Evolutionary conservation across 1,284 basidiomycete species (phyloP).

Genomic region (Ustilago trichophora): DNA sequence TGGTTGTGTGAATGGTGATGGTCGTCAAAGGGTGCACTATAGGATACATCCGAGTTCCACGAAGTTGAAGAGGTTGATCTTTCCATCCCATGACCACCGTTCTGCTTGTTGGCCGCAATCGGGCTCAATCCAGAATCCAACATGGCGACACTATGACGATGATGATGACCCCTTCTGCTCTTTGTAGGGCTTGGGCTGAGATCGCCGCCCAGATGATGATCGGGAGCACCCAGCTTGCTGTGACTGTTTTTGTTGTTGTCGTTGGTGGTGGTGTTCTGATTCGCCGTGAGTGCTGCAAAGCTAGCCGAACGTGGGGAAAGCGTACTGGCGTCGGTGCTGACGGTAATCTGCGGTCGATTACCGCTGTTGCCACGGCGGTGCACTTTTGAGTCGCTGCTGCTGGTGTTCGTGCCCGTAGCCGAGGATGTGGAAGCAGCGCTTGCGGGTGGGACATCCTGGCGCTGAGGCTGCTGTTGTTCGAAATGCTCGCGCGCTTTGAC

Average conservation of each 20-base stretch:
- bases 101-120: slow-evolving; percentile 8
- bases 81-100: slow-evolving; percentile 31
- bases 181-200: slow-evolving; percentile 47
- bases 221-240: slow-evolving; percentile 16
- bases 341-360: slow-evolving; percentile 48
- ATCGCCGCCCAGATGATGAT: slow-evolving; percentile 10
- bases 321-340: slow-evolving; percentile 37
- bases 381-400: slow-evolving; percentile 5
- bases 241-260: too few species aligned
- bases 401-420: neutral
- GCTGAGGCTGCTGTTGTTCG: slow-evolving; percentile 1
- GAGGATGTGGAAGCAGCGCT: slow-evolving; percentile 2
- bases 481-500: slow-evolving; percentile 31
- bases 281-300: slow-evolving; percentile 30
- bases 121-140: slow-evolving; percentile 39
- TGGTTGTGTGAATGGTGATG: slow-evolving; percentile 5
- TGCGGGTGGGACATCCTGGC: neutral
- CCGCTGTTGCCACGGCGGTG: slow-evolving; percentile 37
- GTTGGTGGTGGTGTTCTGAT: slow-evolving; percentile 6
- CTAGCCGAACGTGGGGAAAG: slow-evolving; percentile 44
- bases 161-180: slow-evolving; percentile 52
- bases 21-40: slow-evolving; percentile 3
- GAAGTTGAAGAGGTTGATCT: slow-evolving; percentile 29
- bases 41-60: slow-evolving; percentile 24
- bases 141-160: slow-evolving; percentile 55